Evolutionary conservation across 129 eudicot species (phyloP), one percentile per base, ranked within the genome.

Genomic region (Helichrysum umbraculigerum): DNA sequence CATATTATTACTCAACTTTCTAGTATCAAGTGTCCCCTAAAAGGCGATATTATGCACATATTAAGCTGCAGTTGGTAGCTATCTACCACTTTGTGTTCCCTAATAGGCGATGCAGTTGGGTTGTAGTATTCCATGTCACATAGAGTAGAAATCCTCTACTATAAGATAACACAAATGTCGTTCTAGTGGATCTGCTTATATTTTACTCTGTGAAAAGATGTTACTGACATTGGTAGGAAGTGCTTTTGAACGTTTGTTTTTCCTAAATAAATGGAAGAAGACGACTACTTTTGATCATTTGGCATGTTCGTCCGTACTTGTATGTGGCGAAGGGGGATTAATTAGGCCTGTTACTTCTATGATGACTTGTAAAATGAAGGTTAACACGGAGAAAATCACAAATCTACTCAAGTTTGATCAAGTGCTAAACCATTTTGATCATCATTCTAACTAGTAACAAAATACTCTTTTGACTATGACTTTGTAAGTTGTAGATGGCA

Each of bases 1-100:
- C 75, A 77, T 77, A 58, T 68, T 67, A 25, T 76, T 72, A 66
- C 67, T 37, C 74, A 39, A 39, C 47, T 39, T 39, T 39, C 47
- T 39, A 39, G 47, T 9, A 39, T 39, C 14, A 39, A 39, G 47
- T 8, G 14, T 39, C 12, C 47, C 47, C 47, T 39, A 8, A 39
- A 39, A 39, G 47, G 7, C 41, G 47, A 39, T 39, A 39, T 9
- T 39, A 39, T 39, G 47, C 14, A 35, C 12, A 8, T 39, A 39
- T 39, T 39, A 39, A 7, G 47, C 47, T 39, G 47, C 47, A 39
- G 47, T 39, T 9, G 12, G 9, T 39, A 39, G 47, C 47, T 8
- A 39, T 39, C 47, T 39, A 39, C 47, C 47, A 7, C 47, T 9
- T 39, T 39, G 47, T 39, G 3, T 39, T 39, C 47, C 47, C 14